A percentile compares a stretch with the other conserved stretches of the same genome.
Conservation (phyloP, 2,329 filamentous ascomycete genomes). For the Conoideocrella luteorostrata region DNA sequence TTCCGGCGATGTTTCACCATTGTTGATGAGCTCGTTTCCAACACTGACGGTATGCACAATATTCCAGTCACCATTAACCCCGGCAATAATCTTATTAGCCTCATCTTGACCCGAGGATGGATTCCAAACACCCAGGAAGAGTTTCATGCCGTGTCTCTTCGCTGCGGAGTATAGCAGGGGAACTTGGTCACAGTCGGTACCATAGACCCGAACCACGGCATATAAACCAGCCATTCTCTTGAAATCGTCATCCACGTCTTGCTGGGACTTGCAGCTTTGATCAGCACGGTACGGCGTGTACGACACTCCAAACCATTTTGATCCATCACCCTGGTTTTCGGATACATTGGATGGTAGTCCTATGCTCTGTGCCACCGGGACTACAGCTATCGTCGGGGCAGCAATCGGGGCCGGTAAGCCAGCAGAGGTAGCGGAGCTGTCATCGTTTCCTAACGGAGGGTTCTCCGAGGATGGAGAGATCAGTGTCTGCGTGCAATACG, state of each 20-base stretch:
- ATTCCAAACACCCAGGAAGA: constrained; percentile 71
- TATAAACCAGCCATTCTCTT: constrained; percentile 45
- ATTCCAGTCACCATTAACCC: constrained; percentile 58
- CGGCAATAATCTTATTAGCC: constrained; percentile 53
- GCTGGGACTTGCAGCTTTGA: constrained; percentile 59
- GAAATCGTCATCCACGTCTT: constrained; percentile 61
- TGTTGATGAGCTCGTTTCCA: constrained; percentile 76
- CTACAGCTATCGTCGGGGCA: neutral
- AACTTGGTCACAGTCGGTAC: constrained; percentile 71
- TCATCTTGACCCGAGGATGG: constrained; percentile 50
- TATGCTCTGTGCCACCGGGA: neutral
- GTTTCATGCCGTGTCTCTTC: constrained; percentile 55
- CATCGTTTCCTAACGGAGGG: neutral
- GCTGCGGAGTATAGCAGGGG: constrained; percentile 55
- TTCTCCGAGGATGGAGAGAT: neutral
- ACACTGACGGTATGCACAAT: constrained; percentile 65
- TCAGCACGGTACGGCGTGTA: constrained; percentile 45
- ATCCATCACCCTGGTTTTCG: constrained; percentile 5
- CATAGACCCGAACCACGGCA: constrained; percentile 67
- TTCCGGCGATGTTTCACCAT: constrained; percentile 43
- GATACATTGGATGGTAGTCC: neutral
- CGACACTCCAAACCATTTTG: constrained; percentile 34
- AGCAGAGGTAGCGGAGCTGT: neutral
- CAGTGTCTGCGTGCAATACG: constrained; percentile 6
- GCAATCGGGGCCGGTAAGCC: neutral